Conservation (phyloP, 495 filamentous ascomycete species). For the Ramalina peruviana region DNA sequence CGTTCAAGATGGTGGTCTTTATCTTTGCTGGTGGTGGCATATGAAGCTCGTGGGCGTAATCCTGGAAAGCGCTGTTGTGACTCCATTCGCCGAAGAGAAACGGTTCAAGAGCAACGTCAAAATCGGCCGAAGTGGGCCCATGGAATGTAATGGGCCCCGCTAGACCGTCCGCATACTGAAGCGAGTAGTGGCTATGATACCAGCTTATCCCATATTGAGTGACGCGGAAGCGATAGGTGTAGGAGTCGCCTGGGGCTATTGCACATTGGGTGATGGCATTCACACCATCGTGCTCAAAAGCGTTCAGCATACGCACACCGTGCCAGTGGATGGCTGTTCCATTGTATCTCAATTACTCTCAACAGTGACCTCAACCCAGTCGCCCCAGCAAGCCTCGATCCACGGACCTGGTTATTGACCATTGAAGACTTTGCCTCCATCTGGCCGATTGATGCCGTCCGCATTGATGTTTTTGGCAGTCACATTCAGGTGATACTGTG, state of each 20-base stretch:
- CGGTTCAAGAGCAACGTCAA: conserved; percentile 17
- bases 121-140: conserved; percentile 24
- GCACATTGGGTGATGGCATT: conserved; percentile 36
- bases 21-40: no score
- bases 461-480: conserved; percentile 2
- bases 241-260: conserved; percentile 26
- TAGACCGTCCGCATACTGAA: conserved; percentile 20
- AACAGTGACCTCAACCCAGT: conserved; percentile 2
- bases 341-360: conserved; percentile 19
- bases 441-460: conserved; percentile 3
- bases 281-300: conserved; percentile 31
- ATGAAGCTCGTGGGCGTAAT: neutral
- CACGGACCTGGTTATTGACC: conserved; percentile 26
- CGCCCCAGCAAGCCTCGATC: conserved; percentile 20
- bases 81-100: conserved; percentile 14
- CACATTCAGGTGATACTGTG: conserved; percentile 7
- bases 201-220: conserved; percentile 32
- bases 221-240: conserved; percentile 33
- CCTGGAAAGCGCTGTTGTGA: conserved; percentile 7
- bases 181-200: conserved; percentile 34
- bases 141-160: conserved; percentile 23
- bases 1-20: conserved; percentile 21
- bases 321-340: conserved; percentile 43
- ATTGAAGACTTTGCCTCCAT: conserved; percentile 8
- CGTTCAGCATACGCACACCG: conserved; percentile 36